Percentiles rank a stretch among this genome's conserved stretches.
These are phyloP conservation scores for Thinopyrum elongatum DNA, from an alignment of 176 grass and related monocot species.

Conservation along the genomic window DNA sequence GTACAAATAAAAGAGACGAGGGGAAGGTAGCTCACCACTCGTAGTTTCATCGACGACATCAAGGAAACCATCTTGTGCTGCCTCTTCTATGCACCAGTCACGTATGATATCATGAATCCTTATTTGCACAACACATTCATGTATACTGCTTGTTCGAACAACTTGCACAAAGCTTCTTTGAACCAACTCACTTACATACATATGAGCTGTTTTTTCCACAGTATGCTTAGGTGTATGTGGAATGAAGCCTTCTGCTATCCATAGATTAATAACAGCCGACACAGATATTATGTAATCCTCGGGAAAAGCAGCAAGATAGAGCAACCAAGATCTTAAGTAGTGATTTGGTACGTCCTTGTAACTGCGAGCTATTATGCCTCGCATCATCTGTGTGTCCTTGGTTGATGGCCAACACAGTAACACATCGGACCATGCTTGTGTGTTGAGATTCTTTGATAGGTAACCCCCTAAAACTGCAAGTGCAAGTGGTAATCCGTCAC, in stretches of 20 bases:
- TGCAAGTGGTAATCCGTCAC: neutral
- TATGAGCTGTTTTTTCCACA: neutral
- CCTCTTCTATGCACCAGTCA: neutral
- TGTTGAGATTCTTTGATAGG: neutral
- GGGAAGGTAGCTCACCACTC: neutral
- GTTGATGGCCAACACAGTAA: neutral
- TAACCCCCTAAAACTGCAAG: neutral
- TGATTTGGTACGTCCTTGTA: neutral
- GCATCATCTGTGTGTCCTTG: neutral
- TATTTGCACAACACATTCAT: neutral
- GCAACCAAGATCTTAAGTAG: neutral
- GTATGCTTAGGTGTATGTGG: neutral
- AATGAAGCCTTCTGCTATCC: neutral
- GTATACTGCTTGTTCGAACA: rapidly evolving
- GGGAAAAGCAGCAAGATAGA: neutral
- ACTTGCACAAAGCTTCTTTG: neutral
- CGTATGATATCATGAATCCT: neutral
- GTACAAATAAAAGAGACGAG: neutral
- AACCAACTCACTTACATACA: neutral
- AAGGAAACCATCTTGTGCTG: neutral
- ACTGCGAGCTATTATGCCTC: neutral
- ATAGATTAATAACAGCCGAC: neutral
- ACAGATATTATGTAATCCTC: neutral
- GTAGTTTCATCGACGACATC: neutral
- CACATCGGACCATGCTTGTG: neutral